Evolutionary conservation across 2,329 filamentous ascomycete genomes (phyloP).

Genomic region (Diplodia scrobiculata): DNA sequence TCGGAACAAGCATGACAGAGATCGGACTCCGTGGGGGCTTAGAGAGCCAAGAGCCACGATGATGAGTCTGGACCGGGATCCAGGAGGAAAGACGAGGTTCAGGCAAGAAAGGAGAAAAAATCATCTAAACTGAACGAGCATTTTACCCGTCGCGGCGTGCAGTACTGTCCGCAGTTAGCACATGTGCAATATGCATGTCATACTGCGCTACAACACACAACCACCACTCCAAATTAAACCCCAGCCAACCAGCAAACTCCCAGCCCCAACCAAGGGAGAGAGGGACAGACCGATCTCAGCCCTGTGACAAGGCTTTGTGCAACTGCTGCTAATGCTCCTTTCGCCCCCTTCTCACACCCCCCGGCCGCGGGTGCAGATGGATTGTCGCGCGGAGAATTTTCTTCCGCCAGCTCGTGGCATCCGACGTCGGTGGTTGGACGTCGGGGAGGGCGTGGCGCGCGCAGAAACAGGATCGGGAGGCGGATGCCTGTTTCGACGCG

Average conservation of each 20-base stretch:
- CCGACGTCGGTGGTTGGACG: not conserved
- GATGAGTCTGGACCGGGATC: not conserved
- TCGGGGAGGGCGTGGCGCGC: too few species aligned
- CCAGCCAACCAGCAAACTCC: not conserved
- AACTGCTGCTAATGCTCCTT: not conserved
- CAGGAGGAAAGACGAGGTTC: not conserved
- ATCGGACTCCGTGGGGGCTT: not conserved
- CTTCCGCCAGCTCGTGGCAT: not conserved
- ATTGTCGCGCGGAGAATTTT: not conserved
- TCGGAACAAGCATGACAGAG: not conserved
- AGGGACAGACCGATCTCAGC: not conserved
- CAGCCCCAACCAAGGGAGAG: not conserved
- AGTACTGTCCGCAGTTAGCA: not conserved
- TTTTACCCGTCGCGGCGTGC: not conserved
- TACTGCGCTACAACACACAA: not conserved
- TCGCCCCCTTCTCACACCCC: not conserved
- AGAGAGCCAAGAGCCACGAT: not conserved
- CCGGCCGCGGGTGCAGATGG: not conserved
- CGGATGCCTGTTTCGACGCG: not conserved
- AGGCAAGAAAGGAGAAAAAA: not conserved
- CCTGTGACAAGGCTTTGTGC: not conserved
- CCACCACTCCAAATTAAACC: not conserved
- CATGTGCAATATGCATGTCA: conserved; percentile 6
- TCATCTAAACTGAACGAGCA: not conserved
- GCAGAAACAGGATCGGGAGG: not conserved